Conservation (phyloP, 371 early-diverging fungal species). For the Zychaea mexicana region DNA sequence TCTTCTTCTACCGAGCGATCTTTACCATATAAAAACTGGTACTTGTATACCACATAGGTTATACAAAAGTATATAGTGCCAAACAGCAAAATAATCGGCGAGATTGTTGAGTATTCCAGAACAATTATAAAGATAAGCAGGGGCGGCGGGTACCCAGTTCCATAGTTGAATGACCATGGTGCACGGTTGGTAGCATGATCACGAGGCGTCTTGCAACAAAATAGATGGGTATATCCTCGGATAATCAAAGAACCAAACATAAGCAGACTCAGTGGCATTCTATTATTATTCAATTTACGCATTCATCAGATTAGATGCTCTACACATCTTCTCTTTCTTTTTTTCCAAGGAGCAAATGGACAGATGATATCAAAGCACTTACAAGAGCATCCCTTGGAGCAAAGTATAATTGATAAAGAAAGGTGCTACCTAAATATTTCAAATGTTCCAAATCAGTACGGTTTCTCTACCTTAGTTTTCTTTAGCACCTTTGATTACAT, state of each 20-base stretch:
- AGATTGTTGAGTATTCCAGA: constrained; percentile 84
- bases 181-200: constrained; percentile 64
- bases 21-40: constrained; percentile 77
- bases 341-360: neutral
- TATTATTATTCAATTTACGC: constrained; percentile 2
- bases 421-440: constrained; percentile 57
- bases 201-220: constrained; percentile 71
- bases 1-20: neutral
- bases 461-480: neutral
- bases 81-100: constrained; percentile 83
- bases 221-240: constrained; percentile 42
- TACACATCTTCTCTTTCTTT: neutral
- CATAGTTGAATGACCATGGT: constrained; percentile 63
- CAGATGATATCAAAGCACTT: constrained; percentile 10
- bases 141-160: constrained; percentile 64
- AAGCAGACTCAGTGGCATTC: constrained; percentile 68
- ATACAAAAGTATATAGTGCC: constrained; percentile 78
- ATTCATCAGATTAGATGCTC: neutral
- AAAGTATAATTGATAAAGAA: constrained; percentile 81
- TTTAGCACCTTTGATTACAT: neutral
- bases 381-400: constrained; percentile 65
- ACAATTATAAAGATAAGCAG: constrained; percentile 87
- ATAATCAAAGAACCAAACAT: constrained; percentile 53
- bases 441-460: neutral
- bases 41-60: constrained; percentile 84